Percentiles rank a stretch among this genome's conserved stretches.
Conservation (phyloP, 257 asterid genomes). For the Solanum corneliomulleri region DNA sequence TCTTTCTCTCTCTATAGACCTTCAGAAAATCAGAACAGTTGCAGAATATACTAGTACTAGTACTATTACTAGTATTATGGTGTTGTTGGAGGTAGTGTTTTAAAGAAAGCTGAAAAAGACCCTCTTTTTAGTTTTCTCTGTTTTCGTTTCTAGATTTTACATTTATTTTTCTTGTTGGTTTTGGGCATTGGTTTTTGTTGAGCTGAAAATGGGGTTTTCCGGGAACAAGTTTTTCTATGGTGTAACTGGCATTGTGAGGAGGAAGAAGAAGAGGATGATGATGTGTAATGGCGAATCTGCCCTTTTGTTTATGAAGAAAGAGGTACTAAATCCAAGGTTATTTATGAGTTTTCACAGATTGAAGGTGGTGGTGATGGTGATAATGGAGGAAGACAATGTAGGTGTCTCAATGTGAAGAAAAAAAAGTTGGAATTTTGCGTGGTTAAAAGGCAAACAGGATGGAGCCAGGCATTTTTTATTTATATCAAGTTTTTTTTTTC, state of each 20-base stretch:
- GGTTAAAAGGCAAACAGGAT: conserved; percentile 75
- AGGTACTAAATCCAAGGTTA: conserved; percentile 27
- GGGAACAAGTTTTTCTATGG: background rate
- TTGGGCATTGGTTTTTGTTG: background rate
- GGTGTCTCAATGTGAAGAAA: conserved; percentile 4
- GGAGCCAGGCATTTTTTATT: conserved; percentile 69
- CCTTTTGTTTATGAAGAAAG: conserved; percentile 22
- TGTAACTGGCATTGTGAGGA: background rate
- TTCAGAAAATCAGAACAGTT: background rate
- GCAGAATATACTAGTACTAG: background rate
- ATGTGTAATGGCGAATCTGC: conserved; percentile 27
- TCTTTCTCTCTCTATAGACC: background rate
- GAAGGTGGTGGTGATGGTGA: background rate
- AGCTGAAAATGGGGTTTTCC: background rate
- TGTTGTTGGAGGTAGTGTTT: background rate
- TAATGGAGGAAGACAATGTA: conserved; percentile 27
- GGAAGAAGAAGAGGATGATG: background rate
- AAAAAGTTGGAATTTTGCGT: conserved; percentile 17
- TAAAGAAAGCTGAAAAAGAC: background rate
- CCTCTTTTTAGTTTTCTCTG: background rate
- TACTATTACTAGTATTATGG: background rate
- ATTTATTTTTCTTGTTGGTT: background rate
- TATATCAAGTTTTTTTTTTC: conserved; percentile 3
- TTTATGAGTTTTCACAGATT: conserved; percentile 30
- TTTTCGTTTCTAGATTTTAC: background rate